Percentiles rank a stretch among this genome's conserved stretches.
Conservation (phyloP, 345 rosid species). For the Camelina sativa region DNA sequence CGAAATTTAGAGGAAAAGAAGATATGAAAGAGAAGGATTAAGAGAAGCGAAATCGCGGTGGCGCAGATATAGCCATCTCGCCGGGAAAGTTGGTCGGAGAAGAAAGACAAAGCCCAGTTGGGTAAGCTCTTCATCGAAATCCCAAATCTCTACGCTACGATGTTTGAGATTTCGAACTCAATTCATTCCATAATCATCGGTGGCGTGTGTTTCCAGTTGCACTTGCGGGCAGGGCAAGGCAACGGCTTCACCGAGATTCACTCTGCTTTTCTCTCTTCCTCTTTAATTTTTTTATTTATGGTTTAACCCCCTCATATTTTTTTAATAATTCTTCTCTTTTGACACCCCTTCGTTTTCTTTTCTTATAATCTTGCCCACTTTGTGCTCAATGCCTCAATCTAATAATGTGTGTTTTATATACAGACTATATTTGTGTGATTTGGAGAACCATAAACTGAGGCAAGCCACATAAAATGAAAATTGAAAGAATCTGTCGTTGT, state of each 20-base stretch:
- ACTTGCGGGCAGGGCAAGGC: neutral
- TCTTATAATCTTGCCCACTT: neutral
- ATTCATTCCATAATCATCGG: neutral
- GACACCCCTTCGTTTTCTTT: neutral
- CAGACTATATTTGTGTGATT: neutral
- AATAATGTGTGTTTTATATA: neutral
- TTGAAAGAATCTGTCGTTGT: neutral
- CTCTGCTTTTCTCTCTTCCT: neutral
- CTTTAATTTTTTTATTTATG: neutral
- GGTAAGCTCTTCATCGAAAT: slow-evolving; percentile 21
- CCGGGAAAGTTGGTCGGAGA: slow-evolving; percentile 15
- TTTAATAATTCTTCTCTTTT: neutral
- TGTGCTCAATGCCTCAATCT: neutral
- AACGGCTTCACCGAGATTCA: slow-evolving; percentile 4
- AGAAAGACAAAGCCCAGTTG: neutral
- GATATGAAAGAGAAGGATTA: slow-evolving; percentile 26
- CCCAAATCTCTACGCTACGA: neutral
- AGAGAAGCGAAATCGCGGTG: slow-evolving; percentile 28
- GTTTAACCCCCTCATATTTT: neutral
- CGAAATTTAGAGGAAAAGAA: slow-evolving; percentile 24
- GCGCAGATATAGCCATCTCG: slow-evolving; percentile 10
- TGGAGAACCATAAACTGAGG: neutral
- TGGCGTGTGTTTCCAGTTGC: slow-evolving; percentile 18
- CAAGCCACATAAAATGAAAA: neutral
- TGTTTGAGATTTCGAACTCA: neutral